Evolutionary conservation across 192 early-diverging fungal species (phyloP), one percentile per base, ranked within the genome.

Genomic region (Umbelopsis ramanniana): DNA sequence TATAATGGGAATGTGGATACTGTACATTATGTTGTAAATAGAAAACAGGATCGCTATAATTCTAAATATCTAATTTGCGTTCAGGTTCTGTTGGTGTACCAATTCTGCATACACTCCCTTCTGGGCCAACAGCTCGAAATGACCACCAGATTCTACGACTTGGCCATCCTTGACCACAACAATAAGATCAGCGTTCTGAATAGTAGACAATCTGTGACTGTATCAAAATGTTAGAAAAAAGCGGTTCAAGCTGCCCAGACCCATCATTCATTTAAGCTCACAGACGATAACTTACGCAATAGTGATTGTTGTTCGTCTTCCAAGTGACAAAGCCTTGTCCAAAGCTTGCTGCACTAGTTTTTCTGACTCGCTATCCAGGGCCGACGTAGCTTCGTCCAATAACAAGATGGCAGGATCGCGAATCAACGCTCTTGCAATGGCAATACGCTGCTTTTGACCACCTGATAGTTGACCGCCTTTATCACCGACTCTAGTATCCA

Each of bases 341-440:
- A 91, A 70, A 0, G 89, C 89, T 40, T 79, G 81, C 70, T 92
- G 91, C 19, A 92, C 90, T 14, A 90, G 43, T 69, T 88, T 87
- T 72, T 93, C 91, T 43, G 85, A 85, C 37, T 88, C 86, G 23
- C 87, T 86, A 73, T 93, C 91, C 52, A 93, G 69, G 10, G 91
- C 90, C 12, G 88, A 88, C 0, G 91, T 93, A 26, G 91, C 91
- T 66, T 93, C 96, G 69, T 97, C 96, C 33, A 97, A 79, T n/a
- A 97, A 72, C 45, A 97, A 76, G 8, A 97, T 69, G 68, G 88
- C 89, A 33, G 95, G 94, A 55, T 93, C 88, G 53, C 93, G 89
- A 53, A 97, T 89, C 19, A 97, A 73, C 0, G 95, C 94, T 37
- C 95, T 87, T 0, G 94, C 94, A 86, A 93, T 93, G 2, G 93